These are phyloP conservation scores for Imleria badia DNA, from an alignment of 768 basidiomycete genomes.

Conservation along the genomic window DNA sequence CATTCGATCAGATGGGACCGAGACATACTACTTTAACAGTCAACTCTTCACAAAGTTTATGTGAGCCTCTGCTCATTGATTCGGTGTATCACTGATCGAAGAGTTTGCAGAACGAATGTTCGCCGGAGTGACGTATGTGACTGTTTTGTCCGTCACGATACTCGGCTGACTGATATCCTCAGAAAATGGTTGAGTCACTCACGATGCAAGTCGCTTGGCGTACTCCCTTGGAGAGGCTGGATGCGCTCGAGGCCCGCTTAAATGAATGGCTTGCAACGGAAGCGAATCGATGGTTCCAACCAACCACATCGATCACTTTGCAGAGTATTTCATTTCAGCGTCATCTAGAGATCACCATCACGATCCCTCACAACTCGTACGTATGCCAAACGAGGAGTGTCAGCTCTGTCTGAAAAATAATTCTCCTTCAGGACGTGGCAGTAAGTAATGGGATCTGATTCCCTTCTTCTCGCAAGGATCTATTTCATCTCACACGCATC, in stretches of 20 bases:
- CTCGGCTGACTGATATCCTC: constrained; percentile 12
- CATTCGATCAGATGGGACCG: constrained; percentile 67
- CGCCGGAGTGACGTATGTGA: constrained; percentile 63
- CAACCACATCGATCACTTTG: constrained; percentile 60
- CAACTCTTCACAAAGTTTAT: constrained; percentile 75
- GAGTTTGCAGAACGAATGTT: constrained; percentile 55
- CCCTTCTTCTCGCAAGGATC: neutral
- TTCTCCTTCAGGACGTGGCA: constrained; percentile 33
- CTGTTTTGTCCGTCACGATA: neutral
- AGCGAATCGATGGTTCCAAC: constrained; percentile 77
- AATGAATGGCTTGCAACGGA: constrained; percentile 79
- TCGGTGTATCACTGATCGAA: neutral
- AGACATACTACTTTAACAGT: constrained; percentile 82
- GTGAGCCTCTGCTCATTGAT: constrained; percentile 35
- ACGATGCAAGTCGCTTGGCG: constrained; percentile 76
- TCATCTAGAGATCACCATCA: constrained; percentile 66
- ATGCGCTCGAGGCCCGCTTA: constrained; percentile 61
- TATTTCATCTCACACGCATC: constrained; percentile 3
- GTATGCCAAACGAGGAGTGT: constrained; percentile 15
- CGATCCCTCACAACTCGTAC: constrained; percentile 53
- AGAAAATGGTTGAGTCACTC: constrained; percentile 68
- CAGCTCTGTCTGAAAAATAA: constrained; percentile 1
- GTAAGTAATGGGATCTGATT: constrained; percentile 20
- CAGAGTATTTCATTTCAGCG: constrained; percentile 67
- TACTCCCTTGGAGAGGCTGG: constrained; percentile 70